Percentiles rank a stretch among this genome's conserved stretches.
phyloP scores from a whole-genome alignment of 331 rosid species.

The Erythrophleum ivorense region DNA sequence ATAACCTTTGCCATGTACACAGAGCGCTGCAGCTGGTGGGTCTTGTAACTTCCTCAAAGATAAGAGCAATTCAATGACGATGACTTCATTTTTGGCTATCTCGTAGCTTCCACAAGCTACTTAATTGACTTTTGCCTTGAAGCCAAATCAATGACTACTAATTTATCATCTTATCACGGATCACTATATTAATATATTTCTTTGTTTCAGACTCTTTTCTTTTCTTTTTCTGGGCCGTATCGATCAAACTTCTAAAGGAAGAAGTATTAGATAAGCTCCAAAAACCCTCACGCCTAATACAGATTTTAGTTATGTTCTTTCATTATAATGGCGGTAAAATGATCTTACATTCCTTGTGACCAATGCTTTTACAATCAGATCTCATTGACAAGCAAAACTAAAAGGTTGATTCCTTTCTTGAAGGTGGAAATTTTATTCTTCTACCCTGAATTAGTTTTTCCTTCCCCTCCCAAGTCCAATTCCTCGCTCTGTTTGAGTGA shows the following conservation, averaged over 20 bases:
- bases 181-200: background rate
- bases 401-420: too few relatives aligned
- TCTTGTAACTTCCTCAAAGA: too few relatives aligned
- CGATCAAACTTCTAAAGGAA: slow-evolving; percentile 1
- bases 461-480: too few relatives aligned
- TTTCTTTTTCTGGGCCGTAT: slow-evolving; percentile 18
- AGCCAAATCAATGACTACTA: background rate
- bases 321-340: background rate
- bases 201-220: slow-evolving; percentile 24
- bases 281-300: background rate
- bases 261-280: background rate
- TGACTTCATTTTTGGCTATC: slow-evolving; percentile 31
- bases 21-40: too few relatives aligned
- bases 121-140: slow-evolving; percentile 17
- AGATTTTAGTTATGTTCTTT: background rate
- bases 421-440: too few relatives aligned
- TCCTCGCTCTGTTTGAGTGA: background rate
- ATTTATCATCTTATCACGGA: background rate
- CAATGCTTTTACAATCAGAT: background rate
- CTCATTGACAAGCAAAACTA: too few relatives aligned
- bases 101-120: slow-evolving; percentile 10
- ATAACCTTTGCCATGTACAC: too few relatives aligned
- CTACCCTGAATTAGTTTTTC: too few relatives aligned
- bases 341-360: background rate
- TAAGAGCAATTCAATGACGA: background rate